Percentiles rank a stretch among this genome's conserved stretches.
Conservation (phyloP, 2,329 filamentous ascomycete genomes). For the Diaporthe destruens region DNA sequence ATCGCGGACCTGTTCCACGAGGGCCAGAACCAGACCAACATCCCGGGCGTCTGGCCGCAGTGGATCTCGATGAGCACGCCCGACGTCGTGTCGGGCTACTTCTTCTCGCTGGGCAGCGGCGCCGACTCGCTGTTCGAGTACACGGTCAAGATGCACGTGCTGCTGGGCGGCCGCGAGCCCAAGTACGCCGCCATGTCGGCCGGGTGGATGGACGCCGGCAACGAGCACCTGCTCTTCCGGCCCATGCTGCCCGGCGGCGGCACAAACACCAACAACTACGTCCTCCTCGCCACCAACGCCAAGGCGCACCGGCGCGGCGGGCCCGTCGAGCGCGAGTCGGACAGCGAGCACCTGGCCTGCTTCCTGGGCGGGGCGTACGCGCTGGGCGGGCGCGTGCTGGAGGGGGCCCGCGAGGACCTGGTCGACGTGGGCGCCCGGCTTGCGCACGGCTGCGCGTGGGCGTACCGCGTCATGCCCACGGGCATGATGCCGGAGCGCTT, state of each 20-base stretch:
- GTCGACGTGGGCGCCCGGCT: conserved; percentile 68
- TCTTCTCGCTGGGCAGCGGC: conserved; percentile 53
- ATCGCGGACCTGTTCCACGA: conserved; percentile 76
- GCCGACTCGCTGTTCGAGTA: conserved; percentile 64
- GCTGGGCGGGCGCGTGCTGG: conserved; percentile 73
- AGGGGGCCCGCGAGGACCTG: conserved; percentile 60
- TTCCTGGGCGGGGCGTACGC: conserved; percentile 79
- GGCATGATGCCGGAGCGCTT: conserved; percentile 73
- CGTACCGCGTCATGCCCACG: conserved; percentile 67
- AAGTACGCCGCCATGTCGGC: conserved; percentile 74
- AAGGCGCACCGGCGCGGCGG: conserved; percentile 44
- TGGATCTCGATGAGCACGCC: conserved; percentile 69
- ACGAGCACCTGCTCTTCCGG: conserved; percentile 72
- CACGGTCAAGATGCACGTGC: conserved; percentile 60
- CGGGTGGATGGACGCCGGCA: conserved; percentile 69
- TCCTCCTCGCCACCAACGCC: conserved; percentile 68
- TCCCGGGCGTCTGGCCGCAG: conserved; percentile 82
- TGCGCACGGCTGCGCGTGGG: conserved; percentile 72
- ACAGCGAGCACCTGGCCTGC: conserved; percentile 72
- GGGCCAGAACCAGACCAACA: conserved; percentile 72
- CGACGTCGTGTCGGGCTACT: conserved; percentile 52
- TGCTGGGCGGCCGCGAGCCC: conserved; percentile 70
- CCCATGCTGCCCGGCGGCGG: conserved; percentile 70
- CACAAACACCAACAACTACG: no score
- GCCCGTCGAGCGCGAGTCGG: conserved; percentile 51